A percentile compares a stretch with the other conserved stretches of the same genome.
phyloP scores from a whole-genome alignment of 345 rosid species.

The Dovyalis caffra region DNA sequence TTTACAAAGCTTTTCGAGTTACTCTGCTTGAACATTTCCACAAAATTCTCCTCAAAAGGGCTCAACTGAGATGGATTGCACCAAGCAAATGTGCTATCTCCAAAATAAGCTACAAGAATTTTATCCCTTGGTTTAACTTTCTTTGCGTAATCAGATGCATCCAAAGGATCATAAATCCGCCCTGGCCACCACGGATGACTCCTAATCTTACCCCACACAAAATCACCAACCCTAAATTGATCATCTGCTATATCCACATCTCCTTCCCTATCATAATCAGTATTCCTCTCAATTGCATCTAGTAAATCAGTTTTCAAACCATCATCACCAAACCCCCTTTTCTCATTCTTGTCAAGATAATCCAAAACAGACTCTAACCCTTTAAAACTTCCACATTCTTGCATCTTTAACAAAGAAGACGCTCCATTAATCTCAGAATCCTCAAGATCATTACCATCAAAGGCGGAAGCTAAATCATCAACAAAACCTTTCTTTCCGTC shows the following conservation, averaged over 20 bases:
- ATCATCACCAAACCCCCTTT: conserved; percentile 7
- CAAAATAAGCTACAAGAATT: conserved; percentile 80
- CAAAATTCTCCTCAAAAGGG: conserved; percentile 69
- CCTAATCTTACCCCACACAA: conserved; percentile 92
- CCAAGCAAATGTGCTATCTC: conserved; percentile 92
- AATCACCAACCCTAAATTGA: conserved; percentile 70
- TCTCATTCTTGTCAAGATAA: conserved; percentile 32
- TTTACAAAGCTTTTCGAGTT: conserved; percentile 45
- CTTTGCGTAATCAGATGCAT: conserved; percentile 71
- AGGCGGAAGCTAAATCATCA: conserved; percentile 7
- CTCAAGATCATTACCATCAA: conserved; percentile 30
- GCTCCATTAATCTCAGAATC: conserved; percentile 70
- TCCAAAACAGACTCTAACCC: conserved; percentile 40
- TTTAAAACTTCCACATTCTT: conserved; percentile 25
- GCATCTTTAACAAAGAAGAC: conserved; percentile 63
- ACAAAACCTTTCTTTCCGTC: conserved; percentile 3
- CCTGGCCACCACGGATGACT: conserved; percentile 99
- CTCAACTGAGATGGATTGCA: conserved; percentile 74
- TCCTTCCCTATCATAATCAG: conserved; percentile 16
- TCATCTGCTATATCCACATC: conserved; percentile 36
- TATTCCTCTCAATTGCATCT: conserved; percentile 19
- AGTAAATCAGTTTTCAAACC: background rate
- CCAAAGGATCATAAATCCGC: conserved; percentile 62
- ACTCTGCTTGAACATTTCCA: conserved; percentile 55
- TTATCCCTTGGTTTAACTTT: conserved; percentile 53